Evolutionary conservation across 352 stramenopile species (phyloP), one percentile per base, ranked within the genome.

Genomic region (Albugo candida): DNA sequence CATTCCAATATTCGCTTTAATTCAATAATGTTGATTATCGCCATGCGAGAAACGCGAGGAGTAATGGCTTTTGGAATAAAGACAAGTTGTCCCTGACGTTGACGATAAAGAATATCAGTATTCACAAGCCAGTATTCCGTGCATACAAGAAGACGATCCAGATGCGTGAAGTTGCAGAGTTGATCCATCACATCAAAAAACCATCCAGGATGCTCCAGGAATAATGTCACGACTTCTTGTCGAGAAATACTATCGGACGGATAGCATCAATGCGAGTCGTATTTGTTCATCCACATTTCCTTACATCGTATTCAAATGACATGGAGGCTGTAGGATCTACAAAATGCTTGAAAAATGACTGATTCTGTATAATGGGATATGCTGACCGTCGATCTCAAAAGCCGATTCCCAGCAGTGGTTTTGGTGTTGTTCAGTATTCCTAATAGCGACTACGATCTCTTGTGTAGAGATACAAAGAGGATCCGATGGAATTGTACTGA

Each of bases 141-240:
- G 17, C 17, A 8, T 43, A 87, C 79, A 62, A 92, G 48, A 20
- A 92, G 47, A 40, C 71, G 59, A 47, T 92, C 79, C 14, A 89
- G 54, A 46, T 87, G 72, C 13, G 66, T 53, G 47, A 86, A 87
- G 20, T 79, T 76, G 10, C 56, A 55, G 4, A 92, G 56, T 20
- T 80, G 63, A 42, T 88, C 79, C 45, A 75, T 59, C 27, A 85
- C 52, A 50, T 92, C 75, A 21, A 92, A 88, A 58, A 83, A 86
- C 61, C 70, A 82, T 2, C 73, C 64, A 5, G 78, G 75, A 39
- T 92, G 85, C 42, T 83, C 64, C 1, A 92, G 57, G 24, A 88
- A 80, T 11, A 83, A 56, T 10, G 56, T 63, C 16, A 92, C 60
- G 38, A 86, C 55, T 44, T 86, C 69, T 34, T 92, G 78, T 0